Conservation (phyloP, 2,329 filamentous ascomycete genomes). For the Tolypocladium paradoxum region DNA sequence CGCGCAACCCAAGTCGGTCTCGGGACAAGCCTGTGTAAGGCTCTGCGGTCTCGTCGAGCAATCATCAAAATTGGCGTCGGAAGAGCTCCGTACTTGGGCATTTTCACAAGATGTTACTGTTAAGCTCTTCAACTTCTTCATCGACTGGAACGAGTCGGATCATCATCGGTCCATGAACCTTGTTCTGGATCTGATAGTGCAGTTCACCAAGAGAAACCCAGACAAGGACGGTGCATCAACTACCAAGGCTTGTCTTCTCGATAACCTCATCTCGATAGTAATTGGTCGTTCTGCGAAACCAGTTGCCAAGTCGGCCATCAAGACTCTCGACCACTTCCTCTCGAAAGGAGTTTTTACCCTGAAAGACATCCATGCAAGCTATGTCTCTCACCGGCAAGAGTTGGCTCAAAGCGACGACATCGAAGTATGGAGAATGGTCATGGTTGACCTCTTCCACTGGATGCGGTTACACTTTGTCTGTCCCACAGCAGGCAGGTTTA, state of each 20-base stretch:
- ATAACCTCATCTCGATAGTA: slow-evolving; percentile 47
- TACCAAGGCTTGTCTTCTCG: slow-evolving; percentile 35
- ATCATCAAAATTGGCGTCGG: slow-evolving; percentile 38
- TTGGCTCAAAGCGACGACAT: slow-evolving; percentile 4
- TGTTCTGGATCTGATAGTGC: slow-evolving; percentile 46
- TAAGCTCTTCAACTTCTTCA: slow-evolving; percentile 49
- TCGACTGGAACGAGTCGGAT: slow-evolving; percentile 58
- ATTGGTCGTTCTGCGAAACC: slow-evolving; percentile 49
- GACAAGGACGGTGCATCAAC: slow-evolving; percentile 21
- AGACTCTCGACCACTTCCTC: slow-evolving; percentile 55
- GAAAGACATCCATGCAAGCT: slow-evolving; percentile 32
- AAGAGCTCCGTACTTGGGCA: slow-evolving; percentile 34
- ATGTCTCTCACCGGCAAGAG: slow-evolving; percentile 26
- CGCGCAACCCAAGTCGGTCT: slow-evolving; percentile 41
- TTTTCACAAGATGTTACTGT: slow-evolving; percentile 37
- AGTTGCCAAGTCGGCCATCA: slow-evolving; percentile 59
- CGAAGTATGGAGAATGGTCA: slow-evolving; percentile 38
- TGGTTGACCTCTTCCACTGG: slow-evolving; percentile 41
- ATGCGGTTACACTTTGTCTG: slow-evolving; percentile 47
- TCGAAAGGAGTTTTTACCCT: slow-evolving; percentile 45
- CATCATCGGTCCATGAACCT: slow-evolving; percentile 53
- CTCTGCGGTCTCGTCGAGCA: slow-evolving; percentile 53
- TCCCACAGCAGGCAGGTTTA: slow-evolving; percentile 48
- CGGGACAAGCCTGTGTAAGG: slow-evolving; percentile 44
- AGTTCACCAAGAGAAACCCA: slow-evolving; percentile 40